A percentile compares a stretch with the other conserved stretches of the same genome.
Conservation (phyloP, 1,139 yeast genomes). For the Protomyces arabidopsidicola region DNA sequence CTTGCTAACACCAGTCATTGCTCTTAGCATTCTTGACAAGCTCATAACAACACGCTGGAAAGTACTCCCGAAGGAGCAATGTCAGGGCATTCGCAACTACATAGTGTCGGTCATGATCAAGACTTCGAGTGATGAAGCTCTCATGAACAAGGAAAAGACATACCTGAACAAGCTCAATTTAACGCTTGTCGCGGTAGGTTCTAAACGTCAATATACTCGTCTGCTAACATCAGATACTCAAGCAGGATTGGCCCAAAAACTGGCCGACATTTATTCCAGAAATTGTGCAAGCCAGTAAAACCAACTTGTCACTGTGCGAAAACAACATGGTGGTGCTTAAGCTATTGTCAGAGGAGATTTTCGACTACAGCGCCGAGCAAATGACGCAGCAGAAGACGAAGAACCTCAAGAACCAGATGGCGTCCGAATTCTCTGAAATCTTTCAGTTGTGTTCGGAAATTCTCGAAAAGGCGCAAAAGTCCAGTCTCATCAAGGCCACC, state of each 20-base stretch:
- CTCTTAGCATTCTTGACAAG: slow-evolving; percentile 81
- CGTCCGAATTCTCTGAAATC: slow-evolving; percentile 86
- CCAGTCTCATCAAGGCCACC: slow-evolving; percentile 79
- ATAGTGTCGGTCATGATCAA: slow-evolving; percentile 89
- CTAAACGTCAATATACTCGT: neutral
- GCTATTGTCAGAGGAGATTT: slow-evolving; percentile 88
- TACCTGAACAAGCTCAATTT: slow-evolving; percentile 88
- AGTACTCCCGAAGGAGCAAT: slow-evolving; percentile 76
- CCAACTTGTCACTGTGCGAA: slow-evolving; percentile 90
- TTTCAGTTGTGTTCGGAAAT: slow-evolving; percentile 91
- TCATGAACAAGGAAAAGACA: slow-evolving; percentile 70
- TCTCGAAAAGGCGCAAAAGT: slow-evolving; percentile 76
- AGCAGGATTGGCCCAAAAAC: slow-evolving; percentile 98
- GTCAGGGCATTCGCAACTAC: slow-evolving; percentile 79
- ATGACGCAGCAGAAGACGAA: slow-evolving; percentile 94
- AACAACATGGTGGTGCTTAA: slow-evolving; percentile 91
- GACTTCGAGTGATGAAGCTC: slow-evolving; percentile 79
- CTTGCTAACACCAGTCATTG: slow-evolving; percentile 47
- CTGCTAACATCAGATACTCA: slow-evolving; percentile 56
- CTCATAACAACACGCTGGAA: slow-evolving; percentile 92
- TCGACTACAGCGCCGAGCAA: slow-evolving; percentile 89
- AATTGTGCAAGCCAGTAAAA: slow-evolving; percentile 74
- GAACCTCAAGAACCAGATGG: slow-evolving; percentile 74
- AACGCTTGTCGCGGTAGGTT: slow-evolving; percentile 57
- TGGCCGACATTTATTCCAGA: slow-evolving; percentile 98